Percentiles rank a stretch among this genome's conserved stretches.
Conservation (phyloP, 192 early-diverging fungal genomes). For the Oehlia diaphana region DNA sequence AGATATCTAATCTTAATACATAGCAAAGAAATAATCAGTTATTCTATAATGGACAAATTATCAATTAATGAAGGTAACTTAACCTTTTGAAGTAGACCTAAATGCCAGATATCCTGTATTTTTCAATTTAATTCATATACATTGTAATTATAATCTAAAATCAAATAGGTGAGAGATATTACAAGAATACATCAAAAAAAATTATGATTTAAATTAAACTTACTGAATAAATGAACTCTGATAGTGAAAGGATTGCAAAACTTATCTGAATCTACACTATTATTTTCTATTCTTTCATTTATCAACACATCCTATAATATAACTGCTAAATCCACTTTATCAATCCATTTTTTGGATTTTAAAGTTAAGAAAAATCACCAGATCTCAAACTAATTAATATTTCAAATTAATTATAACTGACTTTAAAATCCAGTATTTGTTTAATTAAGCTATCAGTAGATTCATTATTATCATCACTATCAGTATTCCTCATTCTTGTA, state of each 20-base stretch:
- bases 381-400: slow-evolving; percentile 15
- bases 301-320: neutral
- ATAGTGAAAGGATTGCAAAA: too few species aligned
- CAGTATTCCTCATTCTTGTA: too few species aligned
- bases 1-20: neutral
- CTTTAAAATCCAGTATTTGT: neutral
- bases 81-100: slow-evolving; percentile 17
- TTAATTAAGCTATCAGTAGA: neutral
- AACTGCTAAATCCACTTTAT: slow-evolving; percentile 13
- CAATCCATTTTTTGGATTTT: slow-evolving; percentile 26
- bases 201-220: neutral
- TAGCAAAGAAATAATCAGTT: neutral
- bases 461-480: too few species aligned
- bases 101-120: neutral
- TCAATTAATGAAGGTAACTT: slow-evolving; percentile 19
- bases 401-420: slow-evolving; percentile 1
- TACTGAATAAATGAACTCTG: slow-evolving; percentile 4
- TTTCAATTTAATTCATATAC: slow-evolving; percentile 19
- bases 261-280: neutral
- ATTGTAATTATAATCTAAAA: slow-evolving; percentile 29
- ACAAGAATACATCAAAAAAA: slow-evolving; percentile 4
- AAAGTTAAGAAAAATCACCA: neutral
- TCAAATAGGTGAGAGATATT: neutral
- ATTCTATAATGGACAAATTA: slow-evolving; percentile 6
- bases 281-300: slow-evolving; percentile 22